phyloP scores from a whole-genome alignment of 441 rosid species.

The Adansonia rubrostipa region DNA sequence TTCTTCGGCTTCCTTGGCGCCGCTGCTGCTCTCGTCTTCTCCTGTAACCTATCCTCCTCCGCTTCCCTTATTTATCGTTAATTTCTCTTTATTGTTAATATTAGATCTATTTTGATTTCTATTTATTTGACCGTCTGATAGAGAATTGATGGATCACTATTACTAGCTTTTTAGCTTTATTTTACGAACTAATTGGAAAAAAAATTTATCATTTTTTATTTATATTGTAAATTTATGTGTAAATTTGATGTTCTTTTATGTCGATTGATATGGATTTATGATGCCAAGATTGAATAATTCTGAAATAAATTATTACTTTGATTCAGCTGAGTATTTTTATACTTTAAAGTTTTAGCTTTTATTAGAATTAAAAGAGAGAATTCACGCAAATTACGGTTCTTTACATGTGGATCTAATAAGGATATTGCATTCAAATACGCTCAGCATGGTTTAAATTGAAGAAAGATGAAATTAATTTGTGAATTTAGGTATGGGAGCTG shows the following conservation, averaged over 20 bases:
- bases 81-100: no score
- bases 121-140: neutral
- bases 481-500: constrained; percentile 70
- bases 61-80: neutral
- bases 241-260: neutral
- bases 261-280: constrained; percentile 17
- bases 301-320: neutral
- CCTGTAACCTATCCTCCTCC: constrained; percentile 44
- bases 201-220: neutral
- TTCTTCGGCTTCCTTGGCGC: constrained; percentile 74
- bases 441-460: neutral
- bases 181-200: neutral
- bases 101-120: neutral
- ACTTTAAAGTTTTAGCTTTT: neutral
- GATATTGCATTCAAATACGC: neutral
- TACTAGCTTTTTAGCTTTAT: neutral
- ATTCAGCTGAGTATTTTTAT: neutral
- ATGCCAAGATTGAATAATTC: neutral
- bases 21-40: constrained; percentile 76
- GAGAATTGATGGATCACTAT: neutral
- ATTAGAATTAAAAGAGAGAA: neutral
- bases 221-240: neutral
- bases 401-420: constrained; percentile 1
- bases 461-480: constrained; percentile 9
- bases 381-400: neutral